Evolutionary conservation across 495 filamentous ascomycete genomes (phyloP).

Genomic region (Poronia punctata): DNA sequence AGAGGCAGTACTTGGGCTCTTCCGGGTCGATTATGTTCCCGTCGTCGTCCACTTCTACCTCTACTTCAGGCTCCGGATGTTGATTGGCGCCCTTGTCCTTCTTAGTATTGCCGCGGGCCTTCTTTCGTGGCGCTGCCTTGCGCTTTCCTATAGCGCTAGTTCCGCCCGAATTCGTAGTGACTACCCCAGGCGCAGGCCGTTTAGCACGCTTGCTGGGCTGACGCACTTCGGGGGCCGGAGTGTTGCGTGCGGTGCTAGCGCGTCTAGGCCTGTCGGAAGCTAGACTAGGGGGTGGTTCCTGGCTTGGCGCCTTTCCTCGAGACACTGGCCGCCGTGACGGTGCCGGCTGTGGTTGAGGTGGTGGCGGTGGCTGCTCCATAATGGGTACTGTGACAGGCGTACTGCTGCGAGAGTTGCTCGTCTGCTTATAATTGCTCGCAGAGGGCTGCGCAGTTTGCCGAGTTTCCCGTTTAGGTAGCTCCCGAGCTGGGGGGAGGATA

Average conservation of each 20-base stretch:
- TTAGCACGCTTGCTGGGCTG: slow-evolving; percentile 48
- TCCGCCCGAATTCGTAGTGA: slow-evolving; percentile 66
- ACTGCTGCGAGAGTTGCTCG: slow-evolving; percentile 14
- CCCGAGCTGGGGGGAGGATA: slow-evolving; percentile 43
- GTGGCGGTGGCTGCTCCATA: slow-evolving; percentile 6
- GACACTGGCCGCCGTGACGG: slow-evolving; percentile 35
- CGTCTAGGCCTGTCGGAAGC: slow-evolving; percentile 47
- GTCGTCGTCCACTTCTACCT: slow-evolving; percentile 52
- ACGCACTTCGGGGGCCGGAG: slow-evolving; percentile 42
- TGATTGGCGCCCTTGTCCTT: slow-evolving; percentile 37
- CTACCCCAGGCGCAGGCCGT: slow-evolving; percentile 69
- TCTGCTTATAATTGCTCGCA: slow-evolving; percentile 26
- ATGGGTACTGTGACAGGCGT: slow-evolving; percentile 14
- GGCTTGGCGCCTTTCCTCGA: slow-evolving; percentile 42
- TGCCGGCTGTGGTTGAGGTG: slow-evolving; percentile 10
- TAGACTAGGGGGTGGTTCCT: slow-evolving; percentile 40
- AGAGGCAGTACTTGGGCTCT: slow-evolving; percentile 85
- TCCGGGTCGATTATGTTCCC: slow-evolving; percentile 78
- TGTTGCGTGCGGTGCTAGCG: slow-evolving; percentile 50
- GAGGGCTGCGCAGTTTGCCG: slow-evolving; percentile 25
- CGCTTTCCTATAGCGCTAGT: slow-evolving; percentile 68
- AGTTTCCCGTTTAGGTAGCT: slow-evolving; percentile 29
- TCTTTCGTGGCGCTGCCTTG: slow-evolving; percentile 68
- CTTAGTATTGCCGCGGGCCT: slow-evolving; percentile 41
- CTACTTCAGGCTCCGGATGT: slow-evolving; percentile 35